Base-by-base conservation (phyloP, 345 rosid species). In the Lenwebbia sp. region DNA sequence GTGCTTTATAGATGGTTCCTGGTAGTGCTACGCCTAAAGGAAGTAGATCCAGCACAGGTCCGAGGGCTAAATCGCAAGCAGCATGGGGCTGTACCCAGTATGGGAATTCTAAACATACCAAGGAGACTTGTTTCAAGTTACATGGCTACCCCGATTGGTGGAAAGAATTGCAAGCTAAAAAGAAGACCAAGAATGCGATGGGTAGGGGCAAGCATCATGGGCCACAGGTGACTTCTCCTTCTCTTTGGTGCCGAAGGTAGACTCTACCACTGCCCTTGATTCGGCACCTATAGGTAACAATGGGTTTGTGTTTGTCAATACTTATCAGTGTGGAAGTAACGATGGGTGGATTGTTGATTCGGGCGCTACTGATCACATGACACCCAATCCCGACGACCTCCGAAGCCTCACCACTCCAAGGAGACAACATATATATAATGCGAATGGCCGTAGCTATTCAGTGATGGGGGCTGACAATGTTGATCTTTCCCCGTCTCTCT, bases 311-410 rank as follows among this genome's bases (percentile, higher is more conserved):
- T 13, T 51, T 51, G 15, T 51, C 13, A 51, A 4, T 51, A 51
- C 4, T 51, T 51, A 3, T 51, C 9, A 51, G 15, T 12, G 1
- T 51, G 53, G 74, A 75, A 41, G 58, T 28, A 44, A 37, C 19
- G 37, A 57, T 82, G 74, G 51, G 13, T 88, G 82, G 87, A 78
- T 87, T 7, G 37, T 87, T 49, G 74, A 85, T 28, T 88, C 28
- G 0, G 28, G 83, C 22, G 51, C 75, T 13, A 82, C 40, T 0
- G 85, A 88, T 54, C 83, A 85, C 49, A 85, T 85, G 85, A 88
- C 85, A 5, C 85, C 53, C 78, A 82, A 84, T 51, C 41, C 49
- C 8, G 5, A 17, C 3, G 84, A 62, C 23, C 25, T 85, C 41
- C 13, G n/a, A 3, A 3, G 65, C 7, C 50, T 15, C 56, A 54